Percentiles rank a stretch among this genome's conserved stretches.
phyloP scores from a whole-genome alignment of 176 grass and related monocot genomes.

The Eleusine indica region DNA sequence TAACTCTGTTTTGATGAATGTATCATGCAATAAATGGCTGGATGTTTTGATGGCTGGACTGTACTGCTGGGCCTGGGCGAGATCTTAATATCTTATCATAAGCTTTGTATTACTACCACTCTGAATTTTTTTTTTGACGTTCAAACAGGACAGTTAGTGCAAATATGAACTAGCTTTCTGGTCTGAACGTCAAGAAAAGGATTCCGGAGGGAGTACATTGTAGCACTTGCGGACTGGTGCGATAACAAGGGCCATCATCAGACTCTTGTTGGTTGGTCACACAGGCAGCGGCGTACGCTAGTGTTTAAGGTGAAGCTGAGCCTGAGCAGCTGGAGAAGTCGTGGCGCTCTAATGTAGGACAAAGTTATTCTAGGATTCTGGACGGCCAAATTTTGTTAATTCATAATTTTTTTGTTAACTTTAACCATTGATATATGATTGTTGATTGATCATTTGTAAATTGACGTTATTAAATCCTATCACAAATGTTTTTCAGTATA shows the following conservation, averaged over 20 bases:
- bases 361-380: not conserved
- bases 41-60: not conserved
- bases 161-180: too few species aligned
- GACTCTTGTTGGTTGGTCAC: not conserved
- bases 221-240: too few species aligned
- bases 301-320: not conserved
- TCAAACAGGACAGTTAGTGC: too few species aligned
- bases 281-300: not conserved
- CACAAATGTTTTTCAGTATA: too few species aligned
- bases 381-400: not conserved
- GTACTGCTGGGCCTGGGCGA: not conserved
- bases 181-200: too few species aligned
- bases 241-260: too few species aligned
- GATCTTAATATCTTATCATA: not conserved
- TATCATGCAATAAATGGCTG: not conserved
- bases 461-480: not conserved
- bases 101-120: not conserved
- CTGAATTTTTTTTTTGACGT: too few species aligned
- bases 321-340: not conserved
- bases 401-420: not conserved
- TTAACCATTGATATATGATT: not conserved
- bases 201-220: too few species aligned
- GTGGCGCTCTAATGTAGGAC: not conserved
- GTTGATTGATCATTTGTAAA: not conserved
- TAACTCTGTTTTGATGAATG: not conserved